Evolutionary conservation across 441 rosid genomes (phyloP).

Genomic region (Croton setiger): DNA sequence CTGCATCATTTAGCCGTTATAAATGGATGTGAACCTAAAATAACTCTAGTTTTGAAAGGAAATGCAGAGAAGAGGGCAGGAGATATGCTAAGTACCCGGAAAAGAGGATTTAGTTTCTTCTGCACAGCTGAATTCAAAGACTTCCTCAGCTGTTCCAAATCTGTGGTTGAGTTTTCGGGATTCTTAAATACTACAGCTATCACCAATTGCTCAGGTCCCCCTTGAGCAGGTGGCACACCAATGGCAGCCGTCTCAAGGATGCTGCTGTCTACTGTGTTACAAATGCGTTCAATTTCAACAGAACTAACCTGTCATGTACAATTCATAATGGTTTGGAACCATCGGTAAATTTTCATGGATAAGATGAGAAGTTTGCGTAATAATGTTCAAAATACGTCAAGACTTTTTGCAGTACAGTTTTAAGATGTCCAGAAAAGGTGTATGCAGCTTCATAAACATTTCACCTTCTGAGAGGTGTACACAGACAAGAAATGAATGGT

Average conservation of each 20-base stretch:
- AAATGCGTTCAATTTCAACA: constrained; percentile 80
- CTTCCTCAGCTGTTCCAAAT: constrained; percentile 50
- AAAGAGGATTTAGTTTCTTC: constrained; percentile 82
- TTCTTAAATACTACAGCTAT: constrained; percentile 72
- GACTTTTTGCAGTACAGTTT: too few relatives aligned
- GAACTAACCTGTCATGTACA: constrained; percentile 70
- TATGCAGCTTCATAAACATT: not conserved
- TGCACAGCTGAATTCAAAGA: constrained; percentile 78
- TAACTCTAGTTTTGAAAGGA: constrained; percentile 5
- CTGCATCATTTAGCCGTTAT: constrained; percentile 32
- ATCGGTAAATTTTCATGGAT: not conserved
- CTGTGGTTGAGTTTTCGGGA: constrained; percentile 24
- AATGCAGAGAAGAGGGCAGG: not conserved
- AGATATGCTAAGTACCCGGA: constrained; percentile 46
- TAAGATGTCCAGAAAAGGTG: not conserved
- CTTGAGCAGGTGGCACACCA: constrained; percentile 82
- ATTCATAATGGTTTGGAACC: not conserved
- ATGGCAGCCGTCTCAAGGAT: constrained; percentile 90
- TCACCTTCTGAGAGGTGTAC: too few relatives aligned
- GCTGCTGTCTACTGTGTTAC: constrained; percentile 58
- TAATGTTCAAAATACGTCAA: not conserved
- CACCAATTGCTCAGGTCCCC: constrained; percentile 84
- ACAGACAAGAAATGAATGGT: not conserved
- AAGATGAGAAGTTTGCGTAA: not conserved
- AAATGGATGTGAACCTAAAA: not conserved